Conservation (phyloP, 768 basidiomycete species). For the Suillus plorans region DNA sequence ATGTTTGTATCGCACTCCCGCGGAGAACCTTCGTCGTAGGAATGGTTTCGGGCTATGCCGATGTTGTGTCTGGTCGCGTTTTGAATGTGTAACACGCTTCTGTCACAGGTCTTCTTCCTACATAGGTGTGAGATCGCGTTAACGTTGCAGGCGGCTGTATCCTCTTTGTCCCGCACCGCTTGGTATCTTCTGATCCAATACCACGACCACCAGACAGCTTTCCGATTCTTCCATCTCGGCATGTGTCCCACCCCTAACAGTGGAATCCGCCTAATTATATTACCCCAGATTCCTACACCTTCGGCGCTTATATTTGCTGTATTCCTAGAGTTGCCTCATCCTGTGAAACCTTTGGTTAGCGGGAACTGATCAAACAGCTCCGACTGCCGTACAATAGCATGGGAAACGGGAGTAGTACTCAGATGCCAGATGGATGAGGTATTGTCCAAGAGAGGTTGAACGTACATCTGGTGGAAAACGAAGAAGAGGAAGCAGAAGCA, state of each 20-base stretch:
- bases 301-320: slow-evolving; percentile 36
- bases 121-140: slow-evolving; percentile 85
- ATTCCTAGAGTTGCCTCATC: slow-evolving; percentile 68
- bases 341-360: slow-evolving; percentile 44
- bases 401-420: slow-evolving; percentile 20
- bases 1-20: background rate
- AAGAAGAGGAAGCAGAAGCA: slow-evolving; percentile 86
- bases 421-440: slow-evolving; percentile 9
- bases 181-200: slow-evolving; percentile 10
- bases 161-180: slow-evolving; percentile 35
- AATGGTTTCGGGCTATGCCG: slow-evolving; percentile 69
- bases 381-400: slow-evolving; percentile 30
- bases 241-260: too few species aligned
- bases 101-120: slow-evolving; percentile 48
- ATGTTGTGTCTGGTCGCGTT: slow-evolving; percentile 77
- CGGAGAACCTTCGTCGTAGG: slow-evolving; percentile 27
- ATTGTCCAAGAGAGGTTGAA: background rate
- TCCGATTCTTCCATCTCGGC: slow-evolving; percentile 22
- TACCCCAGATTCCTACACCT: slow-evolving; percentile 22
- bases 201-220: slow-evolving; percentile 29
- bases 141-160: slow-evolving; percentile 62
- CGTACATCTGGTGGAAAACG: slow-evolving; percentile 35
- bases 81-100: slow-evolving; percentile 82
- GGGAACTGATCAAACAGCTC: slow-evolving; percentile 39
- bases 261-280: background rate